Evolutionary conservation across 371 early-diverging fungal species (phyloP).

Genomic region (Parasitella parasitica): DNA sequence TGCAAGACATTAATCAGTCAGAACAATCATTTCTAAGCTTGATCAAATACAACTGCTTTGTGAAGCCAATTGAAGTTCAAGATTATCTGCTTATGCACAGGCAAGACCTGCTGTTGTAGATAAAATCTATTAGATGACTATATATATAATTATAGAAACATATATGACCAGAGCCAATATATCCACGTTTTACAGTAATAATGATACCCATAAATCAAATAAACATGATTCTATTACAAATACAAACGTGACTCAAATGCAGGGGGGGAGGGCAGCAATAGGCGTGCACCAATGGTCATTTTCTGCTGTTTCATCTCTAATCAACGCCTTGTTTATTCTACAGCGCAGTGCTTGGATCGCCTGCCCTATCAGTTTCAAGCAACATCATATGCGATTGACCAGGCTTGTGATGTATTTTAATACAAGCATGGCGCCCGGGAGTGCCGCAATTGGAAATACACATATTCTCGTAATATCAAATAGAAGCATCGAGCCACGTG

Average conservation of each 20-base stretch:
- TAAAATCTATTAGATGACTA: not conserved
- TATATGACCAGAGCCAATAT: too few relatives aligned
- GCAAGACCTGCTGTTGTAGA: conserved; percentile 27
- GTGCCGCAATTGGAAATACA: not conserved
- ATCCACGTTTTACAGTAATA: not conserved
- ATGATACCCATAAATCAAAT: not conserved
- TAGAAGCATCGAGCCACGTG: not conserved
- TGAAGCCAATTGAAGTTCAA: conserved; percentile 24
- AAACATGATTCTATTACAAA: not conserved
- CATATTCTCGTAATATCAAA: not conserved
- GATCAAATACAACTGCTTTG: conserved; percentile 28
- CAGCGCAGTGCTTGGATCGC: not conserved
- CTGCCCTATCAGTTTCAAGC: not conserved
- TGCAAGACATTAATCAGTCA: conserved; percentile 27
- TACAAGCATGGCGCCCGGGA: not conserved
- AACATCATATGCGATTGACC: not conserved
- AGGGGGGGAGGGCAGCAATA: not conserved
- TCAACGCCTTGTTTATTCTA: not conserved
- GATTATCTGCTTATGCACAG: conserved; percentile 22
- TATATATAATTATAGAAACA: too few relatives aligned
- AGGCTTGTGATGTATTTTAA: too few relatives aligned
- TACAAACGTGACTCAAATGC: not conserved
- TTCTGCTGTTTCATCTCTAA: not conserved
- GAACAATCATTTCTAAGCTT: conserved; percentile 26
- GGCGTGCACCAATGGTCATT: not conserved